Percentiles rank a stretch among this genome's conserved stretches.
Evolutionary conservation across 2,329 filamentous ascomycete species (phyloP).

Genomic region (Cercospora sp.): DNA sequence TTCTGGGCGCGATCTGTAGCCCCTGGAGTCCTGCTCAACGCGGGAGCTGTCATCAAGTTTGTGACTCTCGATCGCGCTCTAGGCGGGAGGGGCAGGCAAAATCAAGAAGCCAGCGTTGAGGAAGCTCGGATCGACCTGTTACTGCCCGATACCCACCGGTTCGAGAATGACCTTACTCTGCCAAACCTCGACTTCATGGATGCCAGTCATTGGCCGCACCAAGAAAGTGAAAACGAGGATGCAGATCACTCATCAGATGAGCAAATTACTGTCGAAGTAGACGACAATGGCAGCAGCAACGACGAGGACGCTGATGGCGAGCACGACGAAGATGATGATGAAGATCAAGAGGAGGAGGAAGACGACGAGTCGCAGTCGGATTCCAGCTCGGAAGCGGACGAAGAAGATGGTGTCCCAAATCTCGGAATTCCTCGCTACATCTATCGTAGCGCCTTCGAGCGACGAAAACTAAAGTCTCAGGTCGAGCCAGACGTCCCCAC

Average conservation of each 20-base stretch:
- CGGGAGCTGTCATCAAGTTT: slow-evolving; percentile 57
- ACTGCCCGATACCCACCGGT: slow-evolving; percentile 19
- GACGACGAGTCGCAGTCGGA: slow-evolving; percentile 30
- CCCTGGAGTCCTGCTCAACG: slow-evolving; percentile 62
- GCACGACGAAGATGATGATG: slow-evolving; percentile 33
- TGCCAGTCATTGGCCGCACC: slow-evolving; percentile 18
- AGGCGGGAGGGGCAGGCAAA: slow-evolving; percentile 56
- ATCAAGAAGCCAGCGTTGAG: slow-evolving; percentile 22
- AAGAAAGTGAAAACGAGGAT: slow-evolving; percentile 25
- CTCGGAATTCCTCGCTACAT: slow-evolving; percentile 40
- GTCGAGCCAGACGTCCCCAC: slow-evolving; percentile 59
- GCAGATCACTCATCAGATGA: not conserved
- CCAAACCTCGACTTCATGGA: slow-evolving; percentile 27
- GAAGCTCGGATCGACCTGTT: slow-evolving; percentile 25
- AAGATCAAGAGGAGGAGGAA: slow-evolving; percentile 33
- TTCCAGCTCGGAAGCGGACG: slow-evolving; percentile 39
- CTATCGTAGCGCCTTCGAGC: slow-evolving; percentile 53
- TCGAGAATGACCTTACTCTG: slow-evolving; percentile 20
- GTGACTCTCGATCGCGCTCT: slow-evolving; percentile 61
- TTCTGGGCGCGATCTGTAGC: slow-evolving; percentile 64
- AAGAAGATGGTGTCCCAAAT: slow-evolving; percentile 40
- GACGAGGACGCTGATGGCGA: slow-evolving; percentile 32
- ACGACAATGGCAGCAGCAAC: not conserved
- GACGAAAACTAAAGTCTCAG: slow-evolving; percentile 48
- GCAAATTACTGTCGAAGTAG: not conserved